Base-by-base conservation (phyloP, 2,329 filamentous ascomycete species). In the Penicillium sp. region DNA sequence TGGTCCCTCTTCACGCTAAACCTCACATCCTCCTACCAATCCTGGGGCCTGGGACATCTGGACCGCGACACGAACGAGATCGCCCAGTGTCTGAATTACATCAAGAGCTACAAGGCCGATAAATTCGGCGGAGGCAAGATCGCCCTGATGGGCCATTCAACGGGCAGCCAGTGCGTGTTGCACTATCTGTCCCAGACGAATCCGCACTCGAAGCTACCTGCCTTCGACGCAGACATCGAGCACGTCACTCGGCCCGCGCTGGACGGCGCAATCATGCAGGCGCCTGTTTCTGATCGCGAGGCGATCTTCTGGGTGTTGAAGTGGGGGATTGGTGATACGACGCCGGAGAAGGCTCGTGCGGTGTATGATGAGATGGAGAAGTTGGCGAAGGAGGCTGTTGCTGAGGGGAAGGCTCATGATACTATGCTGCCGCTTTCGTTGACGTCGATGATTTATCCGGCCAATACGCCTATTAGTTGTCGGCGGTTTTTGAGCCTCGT, bases 241-340 rank as follows among this genome's bases (percentile, higher is more conserved):
- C 66, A 76, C 43, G 55, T 73, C 2, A 73, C 73, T 41, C 74
- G 81, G 11, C 79, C 82, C 0, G 74, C 55, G 0, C 75, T 96
- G 1, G 84, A 93, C 56, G 91, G 88, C 14, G 86, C 85, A 34
- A 87, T 96, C 34, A 76, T 96, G 56, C 91, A 96, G 69, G 90
- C 87, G 0, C 85, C 89, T 0, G 86, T 93, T 2, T 90, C 85
- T 1, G 91, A 96, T 69, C 80, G 90, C 16, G 88, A 95, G 68
- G 83, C 81, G 2, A 71, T 80, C 10, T 74, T 84, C 49, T 73
- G 67, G 53, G 61, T 61, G 0, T 54, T 73, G 16, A 63, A 55
- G 19, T 38, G 60, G 44, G 68, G 68, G 3, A 61, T 70, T 42
- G 63, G 67, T 3, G 62, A 58, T 5, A 64, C 59, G 47, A 59